A percentile compares a stretch with the other conserved stretches of the same genome.
Conservation (phyloP, 768 basidiomycete genomes). For the Pulveroboletus sp. region DNA sequence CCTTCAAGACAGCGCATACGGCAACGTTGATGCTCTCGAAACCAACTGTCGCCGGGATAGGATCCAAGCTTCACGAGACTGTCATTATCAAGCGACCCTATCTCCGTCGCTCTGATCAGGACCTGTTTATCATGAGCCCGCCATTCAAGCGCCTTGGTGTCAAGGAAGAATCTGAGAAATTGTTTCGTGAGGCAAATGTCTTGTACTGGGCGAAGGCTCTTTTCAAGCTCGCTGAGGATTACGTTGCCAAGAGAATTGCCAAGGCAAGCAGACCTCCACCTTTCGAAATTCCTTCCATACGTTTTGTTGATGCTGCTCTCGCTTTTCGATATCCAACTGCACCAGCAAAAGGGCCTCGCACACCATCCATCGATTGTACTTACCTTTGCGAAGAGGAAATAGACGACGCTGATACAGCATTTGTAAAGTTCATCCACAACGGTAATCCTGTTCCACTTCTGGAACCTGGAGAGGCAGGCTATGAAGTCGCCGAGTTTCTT, state of each 20-base stretch:
- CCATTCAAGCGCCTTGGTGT: background rate
- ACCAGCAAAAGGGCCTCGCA: background rate
- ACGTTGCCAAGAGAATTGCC: background rate
- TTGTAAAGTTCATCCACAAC: background rate
- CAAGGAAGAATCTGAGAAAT: background rate
- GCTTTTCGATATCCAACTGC: background rate
- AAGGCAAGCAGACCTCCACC: background rate
- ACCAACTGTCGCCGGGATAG: background rate
- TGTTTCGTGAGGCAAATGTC: background rate
- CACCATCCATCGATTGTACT: background rate
- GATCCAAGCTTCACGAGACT: background rate
- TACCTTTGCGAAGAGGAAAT: background rate
- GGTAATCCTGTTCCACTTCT: background rate
- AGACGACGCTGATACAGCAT: background rate
- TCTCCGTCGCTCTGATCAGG: background rate
- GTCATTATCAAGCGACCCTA: background rate
- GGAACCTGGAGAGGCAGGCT: background rate
- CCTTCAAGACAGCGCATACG: background rate
- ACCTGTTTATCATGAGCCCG: background rate
- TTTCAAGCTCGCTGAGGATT: background rate
- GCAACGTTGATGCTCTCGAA: background rate
- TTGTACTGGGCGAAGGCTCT: background rate
- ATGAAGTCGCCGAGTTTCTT: background rate
- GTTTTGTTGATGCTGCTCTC: background rate
- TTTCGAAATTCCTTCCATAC: background rate